Conservation (phyloP, 1,284 basidiomycete species). For the Microbotryum intermedium region DNA sequence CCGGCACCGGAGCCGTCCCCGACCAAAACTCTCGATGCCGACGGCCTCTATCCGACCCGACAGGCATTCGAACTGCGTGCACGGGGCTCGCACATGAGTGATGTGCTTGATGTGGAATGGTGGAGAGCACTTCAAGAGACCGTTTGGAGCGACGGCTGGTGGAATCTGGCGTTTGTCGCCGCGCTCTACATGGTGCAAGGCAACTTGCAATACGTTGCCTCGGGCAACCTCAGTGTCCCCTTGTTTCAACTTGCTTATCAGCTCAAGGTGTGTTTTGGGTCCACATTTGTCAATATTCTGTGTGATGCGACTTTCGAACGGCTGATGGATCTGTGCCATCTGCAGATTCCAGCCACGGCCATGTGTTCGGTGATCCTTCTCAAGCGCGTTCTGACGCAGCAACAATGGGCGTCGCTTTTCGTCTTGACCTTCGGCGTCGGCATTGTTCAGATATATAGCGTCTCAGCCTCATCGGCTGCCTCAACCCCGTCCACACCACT, state of each 20-base stretch:
- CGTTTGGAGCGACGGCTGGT: conserved; percentile 10
- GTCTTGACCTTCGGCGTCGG: conserved; percentile 39
- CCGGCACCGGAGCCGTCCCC: conserved; percentile 8
- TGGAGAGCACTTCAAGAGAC: conserved; percentile 12
- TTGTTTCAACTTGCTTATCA: conserved; percentile 41
- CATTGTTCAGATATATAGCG: conserved; percentile 36
- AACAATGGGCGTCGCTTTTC: conserved; percentile 39
- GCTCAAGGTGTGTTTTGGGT: conserved; percentile 34
- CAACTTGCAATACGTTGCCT: conserved; percentile 37
- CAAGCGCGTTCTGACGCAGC: conserved; percentile 34
- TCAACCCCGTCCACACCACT: not conserved
- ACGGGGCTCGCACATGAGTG: not conserved
- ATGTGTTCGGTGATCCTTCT: conserved; percentile 40
- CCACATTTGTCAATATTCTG: not conserved
- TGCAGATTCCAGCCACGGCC: conserved; percentile 40
- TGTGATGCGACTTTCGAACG: not conserved
- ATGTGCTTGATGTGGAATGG: conserved; percentile 21
- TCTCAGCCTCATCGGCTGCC: not conserved
- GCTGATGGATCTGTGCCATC: not conserved
- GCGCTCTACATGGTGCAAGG: conserved; percentile 37
- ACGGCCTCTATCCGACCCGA: conserved; percentile 8
- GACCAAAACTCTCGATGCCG: not conserved
- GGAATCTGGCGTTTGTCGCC: conserved; percentile 30
- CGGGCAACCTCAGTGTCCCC: conserved; percentile 38
- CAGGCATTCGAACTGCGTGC: not conserved